Base-by-base conservation (phyloP, 1,284 basidiomycete genomes). In the Paramarasmius palmivorus region DNA sequence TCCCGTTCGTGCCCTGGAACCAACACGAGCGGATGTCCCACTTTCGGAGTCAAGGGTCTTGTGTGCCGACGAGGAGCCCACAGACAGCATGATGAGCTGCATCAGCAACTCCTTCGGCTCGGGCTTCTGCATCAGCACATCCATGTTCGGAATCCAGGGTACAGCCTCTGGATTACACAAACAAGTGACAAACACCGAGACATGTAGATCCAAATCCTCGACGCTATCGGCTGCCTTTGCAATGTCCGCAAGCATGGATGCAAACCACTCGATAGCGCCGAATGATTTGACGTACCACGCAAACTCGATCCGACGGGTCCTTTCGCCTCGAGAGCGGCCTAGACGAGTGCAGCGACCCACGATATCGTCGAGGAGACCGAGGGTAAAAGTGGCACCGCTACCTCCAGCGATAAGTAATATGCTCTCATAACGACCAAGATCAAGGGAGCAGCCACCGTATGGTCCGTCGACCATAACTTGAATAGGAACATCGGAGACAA, bases 141-240 rank as follows among this genome's bases (percentile, higher is more conserved):
- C 75, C 57, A 77, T 82, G 63, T 86, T 84, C 1, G 84, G 83
- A 34, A 90, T 84, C 2, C 65, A 50, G 0, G 83, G 84, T 1
- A 88, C 73, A 0, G 75, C 76, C 57, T 85, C 83, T 4, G 84
- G 83, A 57, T 83, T 70, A 66, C 88, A 90, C 36, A 85, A 67
- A 63, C 88, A 89, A 1, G 87, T 91, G 35, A 90, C 84, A 63
- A 82, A 90, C 38, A 90, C 73, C 2, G 79, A 78, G 40, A 90
- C 77, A 62, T 82, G 81, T 15, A 90, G 71, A 42, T 84, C 75
- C 4, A 90, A 64, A 1, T 72, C 65, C 0, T 17, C 34, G 22
- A 69, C 69, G 3, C 71, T 69, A 0, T 72, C 74, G 2, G 78
- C 79, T 2, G 67, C 68, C 25, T 68, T 68, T 0, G 83, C 83